These are phyloP conservation scores for Saccharomyces cerevisiae DNA, from an alignment of 805 yeast species.

Conservation along the genomic window DNA sequence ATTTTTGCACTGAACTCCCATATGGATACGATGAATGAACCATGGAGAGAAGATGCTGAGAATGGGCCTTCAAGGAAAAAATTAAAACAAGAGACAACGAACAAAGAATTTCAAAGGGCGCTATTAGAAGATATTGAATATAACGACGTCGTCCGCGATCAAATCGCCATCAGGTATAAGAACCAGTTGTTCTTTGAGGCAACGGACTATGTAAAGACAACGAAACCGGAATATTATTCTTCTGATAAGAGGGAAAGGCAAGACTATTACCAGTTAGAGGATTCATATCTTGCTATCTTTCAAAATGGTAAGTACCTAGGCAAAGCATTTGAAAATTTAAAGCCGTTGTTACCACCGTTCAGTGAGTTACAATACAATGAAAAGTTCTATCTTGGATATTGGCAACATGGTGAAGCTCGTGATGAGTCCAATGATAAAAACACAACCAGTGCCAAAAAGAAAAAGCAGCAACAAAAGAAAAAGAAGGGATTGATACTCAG, in stretches of 20 bases:
- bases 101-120: slow-evolving; percentile 25
- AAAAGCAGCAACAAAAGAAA: slow-evolving; percentile 13
- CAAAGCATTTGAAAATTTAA: slow-evolving; percentile 55
- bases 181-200: slow-evolving; percentile 75
- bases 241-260: slow-evolving; percentile 28
- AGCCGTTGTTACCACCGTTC: slow-evolving; percentile 73
- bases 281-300: slow-evolving; percentile 59
- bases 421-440: neutral
- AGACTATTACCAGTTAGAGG: slow-evolving; percentile 32
- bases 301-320: slow-evolving; percentile 71
- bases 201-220: slow-evolving; percentile 44
- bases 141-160: slow-evolving; percentile 59
- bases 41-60: slow-evolving; percentile 7
- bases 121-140: slow-evolving; percentile 24
- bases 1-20: slow-evolving; percentile 19
- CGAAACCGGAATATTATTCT: slow-evolving; percentile 30
- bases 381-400: slow-evolving; percentile 26
- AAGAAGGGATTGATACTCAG: slow-evolving; percentile 19
- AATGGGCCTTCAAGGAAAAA: slow-evolving; percentile 7
- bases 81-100: slow-evolving; percentile 5
- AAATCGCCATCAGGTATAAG: slow-evolving; percentile 78
- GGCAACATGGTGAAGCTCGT: slow-evolving; percentile 21
- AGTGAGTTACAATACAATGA: slow-evolving; percentile 44
- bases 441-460: neutral
- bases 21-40: slow-evolving; percentile 1